A percentile compares a stretch with the other conserved stretches of the same genome.
Conservation (phyloP, 345 rosid genomes). For the Iberis pinnata region DNA sequence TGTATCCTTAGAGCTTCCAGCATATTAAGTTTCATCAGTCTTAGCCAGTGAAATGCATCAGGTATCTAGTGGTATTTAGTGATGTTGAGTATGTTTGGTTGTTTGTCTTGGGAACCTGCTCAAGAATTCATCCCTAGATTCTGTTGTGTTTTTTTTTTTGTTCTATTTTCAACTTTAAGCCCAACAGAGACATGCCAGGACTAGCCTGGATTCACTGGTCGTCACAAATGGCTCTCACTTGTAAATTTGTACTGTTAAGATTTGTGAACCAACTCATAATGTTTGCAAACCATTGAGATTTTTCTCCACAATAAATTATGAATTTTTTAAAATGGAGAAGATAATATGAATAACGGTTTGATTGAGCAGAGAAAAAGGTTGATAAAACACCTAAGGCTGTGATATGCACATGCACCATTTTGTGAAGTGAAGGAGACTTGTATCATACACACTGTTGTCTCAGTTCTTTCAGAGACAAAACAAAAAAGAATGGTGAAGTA, state of each 20-base stretch:
- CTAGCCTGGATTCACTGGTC: not conserved
- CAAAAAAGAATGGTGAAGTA: not conserved
- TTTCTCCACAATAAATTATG: not conserved
- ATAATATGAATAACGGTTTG: slow-evolving; percentile 6
- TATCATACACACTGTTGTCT: slow-evolving; percentile 18
- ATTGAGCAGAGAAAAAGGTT: slow-evolving; percentile 68
- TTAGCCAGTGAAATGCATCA: slow-evolving; percentile 9
- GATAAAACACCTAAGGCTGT: slow-evolving; percentile 55
- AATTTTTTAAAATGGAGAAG: not conserved
- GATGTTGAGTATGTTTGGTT: slow-evolving; percentile 1
- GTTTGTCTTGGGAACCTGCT: not conserved
- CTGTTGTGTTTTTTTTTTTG: not conserved
- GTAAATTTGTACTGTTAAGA: too few relatives aligned
- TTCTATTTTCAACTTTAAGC: not conserved
- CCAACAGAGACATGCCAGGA: not conserved
- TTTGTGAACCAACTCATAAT: not conserved
- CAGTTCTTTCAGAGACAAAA: slow-evolving; percentile 36
- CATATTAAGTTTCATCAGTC: too few relatives aligned
- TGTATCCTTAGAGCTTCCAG: not conserved
- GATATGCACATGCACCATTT: slow-evolving; percentile 71
- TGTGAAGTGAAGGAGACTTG: slow-evolving; percentile 38
- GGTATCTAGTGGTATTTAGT: too few relatives aligned
- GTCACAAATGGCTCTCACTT: not conserved
- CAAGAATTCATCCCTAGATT: not conserved
- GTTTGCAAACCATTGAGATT: not conserved